These are phyloP conservation scores for Colletotrichum tanaceti DNA, from an alignment of 2,329 filamentous ascomycete species.

Conservation along the genomic window DNA sequence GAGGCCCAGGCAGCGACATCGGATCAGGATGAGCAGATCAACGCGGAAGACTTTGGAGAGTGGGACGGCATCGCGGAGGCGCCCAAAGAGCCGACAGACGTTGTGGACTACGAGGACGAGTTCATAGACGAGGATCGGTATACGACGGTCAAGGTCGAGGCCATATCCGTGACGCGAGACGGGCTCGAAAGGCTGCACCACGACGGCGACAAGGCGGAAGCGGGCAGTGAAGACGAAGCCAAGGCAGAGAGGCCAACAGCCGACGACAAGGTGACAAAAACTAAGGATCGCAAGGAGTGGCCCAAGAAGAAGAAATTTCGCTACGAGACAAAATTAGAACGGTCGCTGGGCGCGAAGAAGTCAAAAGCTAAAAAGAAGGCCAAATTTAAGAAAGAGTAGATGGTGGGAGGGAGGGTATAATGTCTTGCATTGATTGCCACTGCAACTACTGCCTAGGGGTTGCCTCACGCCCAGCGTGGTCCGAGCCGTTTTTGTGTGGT, in stretches of 20 bases:
- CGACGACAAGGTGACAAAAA: constrained; percentile 54
- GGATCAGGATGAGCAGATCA: constrained; percentile 51
- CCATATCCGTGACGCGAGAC: constrained; percentile 81
- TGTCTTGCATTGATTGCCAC: constrained; percentile 32
- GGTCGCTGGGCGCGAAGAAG: constrained; percentile 79
- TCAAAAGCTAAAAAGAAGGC: constrained; percentile 72
- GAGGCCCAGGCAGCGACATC: constrained; percentile 66
- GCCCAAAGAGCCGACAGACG: constrained; percentile 54
- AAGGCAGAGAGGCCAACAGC: constrained; percentile 44
- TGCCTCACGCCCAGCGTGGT: constrained; percentile 38
- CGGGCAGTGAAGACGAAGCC: constrained; percentile 39
- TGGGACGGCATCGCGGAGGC: constrained; percentile 75
- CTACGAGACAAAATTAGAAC: constrained; percentile 89
- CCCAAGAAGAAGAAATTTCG: constrained; percentile 87
- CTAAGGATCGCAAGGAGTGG: constrained; percentile 70
- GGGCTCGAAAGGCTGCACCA: constrained; percentile 69
- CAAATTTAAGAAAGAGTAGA: constrained; percentile 42
- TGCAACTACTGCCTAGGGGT: constrained; percentile 17
- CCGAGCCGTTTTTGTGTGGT: constrained; percentile 14
- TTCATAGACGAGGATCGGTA: constrained; percentile 97
- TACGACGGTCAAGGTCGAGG: constrained; percentile 93
- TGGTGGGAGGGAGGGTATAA: constrained; percentile 32
- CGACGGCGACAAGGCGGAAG: constrained; percentile 48
- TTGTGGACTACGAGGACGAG: constrained; percentile 86
- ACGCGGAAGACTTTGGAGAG: constrained; percentile 60